Base-by-base conservation (phyloP, 495 filamentous ascomycete genomes). In the Podospora comata region DNA sequence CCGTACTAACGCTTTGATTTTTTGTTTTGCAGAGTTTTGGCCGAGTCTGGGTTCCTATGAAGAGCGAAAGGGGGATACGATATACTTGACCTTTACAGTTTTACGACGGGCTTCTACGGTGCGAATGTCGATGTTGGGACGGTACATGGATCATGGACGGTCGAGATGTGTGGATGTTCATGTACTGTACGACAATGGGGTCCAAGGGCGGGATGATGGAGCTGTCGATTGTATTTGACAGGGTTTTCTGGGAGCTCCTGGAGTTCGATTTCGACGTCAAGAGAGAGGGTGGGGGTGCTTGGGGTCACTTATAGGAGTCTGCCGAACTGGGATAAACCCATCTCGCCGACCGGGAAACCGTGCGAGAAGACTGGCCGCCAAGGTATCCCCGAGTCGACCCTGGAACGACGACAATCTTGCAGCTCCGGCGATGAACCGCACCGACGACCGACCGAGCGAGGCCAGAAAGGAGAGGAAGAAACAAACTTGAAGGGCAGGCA, bases 31-130 rank as follows among this genome's bases (percentile, higher is more conserved):
- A 82, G 80, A 72, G 80, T 82, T 55, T 68, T 82, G 69, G 80
- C 80, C 70, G 80, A 82, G 71, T 82, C 80, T 64, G 80, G 80
- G 48, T 82, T 82, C 77, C 73, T 82, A 64, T 82, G 75, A 79
- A 48, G 15, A 48, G 13, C 39, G 39, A 48, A 48, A 3, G 34
- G 11, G 11, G 6, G 34, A 39, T 39, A 3, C 13, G 7, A 13
- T 48, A 16, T 11, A 48, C 39, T 16, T 11, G 23, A 16, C 39
- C 39, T 48, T 0, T 16, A 13, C 2, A 48, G 30, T 7, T 18
- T 48, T 48, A 48, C 39, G 39, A 48, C 39, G 15, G 39, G 11
- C 34, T 6, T 11, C 39, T 13, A 32, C 30, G 30, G 30, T 23
- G 30, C 30, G 30, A 32, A 32, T 11, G 5, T 13, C 5, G 39